Percentiles rank a stretch among this genome's conserved stretches.
phyloP scores from a whole-genome alignment of 1,284 basidiomycete species.

The Ceratobasidium sp. region DNA sequence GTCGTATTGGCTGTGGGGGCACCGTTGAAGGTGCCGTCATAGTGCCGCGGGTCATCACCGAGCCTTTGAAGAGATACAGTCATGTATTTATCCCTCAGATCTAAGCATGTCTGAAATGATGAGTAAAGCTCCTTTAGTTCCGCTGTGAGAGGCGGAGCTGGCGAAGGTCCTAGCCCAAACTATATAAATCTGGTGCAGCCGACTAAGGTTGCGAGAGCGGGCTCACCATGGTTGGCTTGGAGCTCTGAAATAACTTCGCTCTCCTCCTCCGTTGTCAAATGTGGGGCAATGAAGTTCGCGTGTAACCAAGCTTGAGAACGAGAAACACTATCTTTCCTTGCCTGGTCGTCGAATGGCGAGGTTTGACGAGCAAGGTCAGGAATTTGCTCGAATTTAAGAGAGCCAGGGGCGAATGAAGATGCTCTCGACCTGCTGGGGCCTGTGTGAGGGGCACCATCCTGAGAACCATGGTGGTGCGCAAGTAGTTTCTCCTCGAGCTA shows the following conservation, averaged over 20 bases:
- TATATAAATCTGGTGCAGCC: neutral
- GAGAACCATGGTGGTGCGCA: slow-evolving; percentile 30
- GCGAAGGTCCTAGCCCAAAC: neutral
- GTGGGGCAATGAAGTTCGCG: slow-evolving; percentile 32
- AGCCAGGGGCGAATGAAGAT: slow-evolving; percentile 25
- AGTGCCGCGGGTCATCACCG: slow-evolving; percentile 89
- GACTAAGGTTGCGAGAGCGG: neutral
- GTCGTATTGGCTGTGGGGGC: neutral
- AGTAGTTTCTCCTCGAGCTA: slow-evolving; percentile 30
- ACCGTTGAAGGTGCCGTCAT: slow-evolving; percentile 76
- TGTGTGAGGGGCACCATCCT: slow-evolving; percentile 29
- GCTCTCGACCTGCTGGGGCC: slow-evolving; percentile 33
- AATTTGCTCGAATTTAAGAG: slow-evolving; percentile 12
- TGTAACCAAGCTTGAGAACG: slow-evolving; percentile 48
- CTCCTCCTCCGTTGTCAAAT: slow-evolving; percentile 40
- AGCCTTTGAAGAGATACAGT: slow-evolving; percentile 80
- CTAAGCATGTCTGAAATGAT: slow-evolving; percentile 77
- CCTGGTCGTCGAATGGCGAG: slow-evolving; percentile 14
- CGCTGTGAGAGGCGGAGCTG: slow-evolving; percentile 37
- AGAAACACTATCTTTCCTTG: slow-evolving; percentile 26
- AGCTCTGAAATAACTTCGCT: slow-evolving; percentile 40
- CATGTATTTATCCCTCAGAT: slow-evolving; percentile 93
- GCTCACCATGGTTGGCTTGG: slow-evolving; percentile 22
- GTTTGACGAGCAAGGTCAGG: neutral
- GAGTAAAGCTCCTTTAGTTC: slow-evolving; percentile 49